Evolutionary conservation across 140 eudicot genomes (phyloP).

Genomic region (Senecio squalidus): DNA sequence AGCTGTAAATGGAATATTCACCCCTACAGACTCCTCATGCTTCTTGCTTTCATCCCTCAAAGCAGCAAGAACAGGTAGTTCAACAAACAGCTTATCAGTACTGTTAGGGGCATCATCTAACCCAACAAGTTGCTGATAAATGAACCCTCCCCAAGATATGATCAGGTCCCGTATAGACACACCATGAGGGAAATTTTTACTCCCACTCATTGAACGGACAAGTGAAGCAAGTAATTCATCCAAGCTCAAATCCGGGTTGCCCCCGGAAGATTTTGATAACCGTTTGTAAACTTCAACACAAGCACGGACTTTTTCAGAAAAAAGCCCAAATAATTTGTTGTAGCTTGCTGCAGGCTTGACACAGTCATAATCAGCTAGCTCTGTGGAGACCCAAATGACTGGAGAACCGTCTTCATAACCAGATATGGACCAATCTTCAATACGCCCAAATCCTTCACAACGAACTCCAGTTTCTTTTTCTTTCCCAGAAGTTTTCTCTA

Average conservation of each 20-base stretch:
- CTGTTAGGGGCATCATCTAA: slow-evolving; percentile 56
- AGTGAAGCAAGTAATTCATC: slow-evolving; percentile 64
- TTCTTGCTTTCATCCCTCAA: slow-evolving; percentile 52
- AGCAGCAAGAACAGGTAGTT: slow-evolving; percentile 51
- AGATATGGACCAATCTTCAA: slow-evolving; percentile 69
- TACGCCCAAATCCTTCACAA: slow-evolving; percentile 70
- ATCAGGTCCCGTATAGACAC: slow-evolving; percentile 46
- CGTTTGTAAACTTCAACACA: slow-evolving; percentile 62
- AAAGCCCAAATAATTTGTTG: slow-evolving; percentile 46
- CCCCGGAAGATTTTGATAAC: slow-evolving; percentile 54
- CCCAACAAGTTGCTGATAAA: slow-evolving; percentile 62
- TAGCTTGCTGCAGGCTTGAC: slow-evolving; percentile 53
- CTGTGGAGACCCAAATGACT: slow-evolving; percentile 70
- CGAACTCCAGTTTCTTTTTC: slow-evolving; percentile 42
- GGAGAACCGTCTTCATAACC: slow-evolving; percentile 80
- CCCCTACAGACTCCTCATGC: slow-evolving; percentile 16
- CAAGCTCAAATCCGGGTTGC: slow-evolving; percentile 46
- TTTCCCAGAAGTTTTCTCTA: slow-evolving; percentile 41
- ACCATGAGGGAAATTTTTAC: slow-evolving; percentile 50
- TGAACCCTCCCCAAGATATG: slow-evolving; percentile 65
- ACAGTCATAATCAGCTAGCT: slow-evolving; percentile 72
- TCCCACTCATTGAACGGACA: slow-evolving; percentile 53
- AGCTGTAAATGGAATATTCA: slow-evolving; percentile 3
- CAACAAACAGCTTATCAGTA: slow-evolving; percentile 40
- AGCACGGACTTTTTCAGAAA: slow-evolving; percentile 56